phyloP scores from a whole-genome alignment of 2,329 filamentous ascomycete genomes.

The Davidsoniella australis region DNA sequence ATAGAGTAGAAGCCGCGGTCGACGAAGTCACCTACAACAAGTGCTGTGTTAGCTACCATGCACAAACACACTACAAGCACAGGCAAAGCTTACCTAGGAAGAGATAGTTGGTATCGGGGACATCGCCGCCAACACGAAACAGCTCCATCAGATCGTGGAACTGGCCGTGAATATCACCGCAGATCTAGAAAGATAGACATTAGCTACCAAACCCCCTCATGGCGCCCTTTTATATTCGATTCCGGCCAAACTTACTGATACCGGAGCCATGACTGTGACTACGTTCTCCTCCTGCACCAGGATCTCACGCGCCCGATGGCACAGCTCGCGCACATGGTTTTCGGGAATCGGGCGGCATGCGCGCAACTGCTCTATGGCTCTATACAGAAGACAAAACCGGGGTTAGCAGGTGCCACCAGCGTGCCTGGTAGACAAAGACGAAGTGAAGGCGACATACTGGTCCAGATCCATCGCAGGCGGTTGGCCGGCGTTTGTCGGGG shows the following conservation, averaged over 20 bases:
- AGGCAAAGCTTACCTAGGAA: constrained; percentile 57
- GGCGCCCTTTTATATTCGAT: no score
- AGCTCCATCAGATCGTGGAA: constrained; percentile 96
- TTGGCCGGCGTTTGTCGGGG: no score
- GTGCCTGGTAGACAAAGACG: not conserved
- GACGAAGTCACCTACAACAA: constrained; percentile 65
- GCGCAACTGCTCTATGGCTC: constrained; percentile 87
- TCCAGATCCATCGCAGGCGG: constrained; percentile 68
- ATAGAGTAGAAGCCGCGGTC: constrained; percentile 96
- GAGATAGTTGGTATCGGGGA: constrained; percentile 88
- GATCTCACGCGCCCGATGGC: constrained; percentile 90
- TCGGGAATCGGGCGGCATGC: constrained; percentile 94
- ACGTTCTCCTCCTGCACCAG: constrained; percentile 97
- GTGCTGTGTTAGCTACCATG: not conserved
- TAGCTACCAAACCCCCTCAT: no score
- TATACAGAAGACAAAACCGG: constrained; percentile 21
- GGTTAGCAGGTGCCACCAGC: not conserved
- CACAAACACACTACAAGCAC: no score
- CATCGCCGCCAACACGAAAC: constrained; percentile 82
- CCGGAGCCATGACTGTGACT: constrained; percentile 82
- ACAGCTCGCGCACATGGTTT: constrained; percentile 85
- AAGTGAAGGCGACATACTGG: constrained; percentile 37
- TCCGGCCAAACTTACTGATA: constrained; percentile 46
- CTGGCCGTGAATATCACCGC: constrained; percentile 91
- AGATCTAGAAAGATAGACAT: constrained; percentile 42